Percentiles rank a stretch among this genome's conserved stretches.
Evolutionary conservation across 768 basidiomycete species (phyloP).

Genomic region (Saitozyma podzolica): DNA sequence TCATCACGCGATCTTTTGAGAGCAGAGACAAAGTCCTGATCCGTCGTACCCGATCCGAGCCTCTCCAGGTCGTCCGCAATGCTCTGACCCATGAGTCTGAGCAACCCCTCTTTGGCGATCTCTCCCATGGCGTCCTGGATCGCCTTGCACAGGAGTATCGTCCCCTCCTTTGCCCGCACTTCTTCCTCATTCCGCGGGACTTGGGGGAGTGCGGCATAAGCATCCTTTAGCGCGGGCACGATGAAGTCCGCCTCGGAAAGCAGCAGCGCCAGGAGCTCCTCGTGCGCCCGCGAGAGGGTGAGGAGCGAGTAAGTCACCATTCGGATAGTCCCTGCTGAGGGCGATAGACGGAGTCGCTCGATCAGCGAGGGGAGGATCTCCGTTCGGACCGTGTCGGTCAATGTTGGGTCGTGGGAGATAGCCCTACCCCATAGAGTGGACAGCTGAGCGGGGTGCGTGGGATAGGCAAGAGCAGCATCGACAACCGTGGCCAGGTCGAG

Average conservation of each 20-base stretch:
- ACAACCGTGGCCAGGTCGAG: not conserved
- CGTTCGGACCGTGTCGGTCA: not conserved
- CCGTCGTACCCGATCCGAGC: too few relatives aligned
- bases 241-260: slow-evolving; percentile 31
- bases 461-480: not conserved
- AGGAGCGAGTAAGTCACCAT: slow-evolving; percentile 11
- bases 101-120: slow-evolving; percentile 12
- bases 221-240: slow-evolving; percentile 22
- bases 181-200: not conserved
- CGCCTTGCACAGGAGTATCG: slow-evolving; percentile 21
- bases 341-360: not conserved
- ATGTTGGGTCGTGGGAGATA: not conserved
- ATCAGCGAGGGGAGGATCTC: not conserved
- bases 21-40: too few relatives aligned
- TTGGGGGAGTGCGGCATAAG: slow-evolving; percentile 10
- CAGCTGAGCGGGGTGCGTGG: not conserved
- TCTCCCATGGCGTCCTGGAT: slow-evolving; percentile 6
- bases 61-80: not conserved
- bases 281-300: slow-evolving; percentile 27
- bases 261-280: slow-evolving; percentile 26
- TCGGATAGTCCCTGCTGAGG: not conserved
- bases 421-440: not conserved
- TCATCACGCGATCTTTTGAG: too few relatives aligned
- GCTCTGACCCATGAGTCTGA: slow-evolving; percentile 10
- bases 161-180: slow-evolving; percentile 18